Evolutionary conservation across 768 basidiomycete genomes (phyloP).

Genomic region (Galerina sulciceps): DNA sequence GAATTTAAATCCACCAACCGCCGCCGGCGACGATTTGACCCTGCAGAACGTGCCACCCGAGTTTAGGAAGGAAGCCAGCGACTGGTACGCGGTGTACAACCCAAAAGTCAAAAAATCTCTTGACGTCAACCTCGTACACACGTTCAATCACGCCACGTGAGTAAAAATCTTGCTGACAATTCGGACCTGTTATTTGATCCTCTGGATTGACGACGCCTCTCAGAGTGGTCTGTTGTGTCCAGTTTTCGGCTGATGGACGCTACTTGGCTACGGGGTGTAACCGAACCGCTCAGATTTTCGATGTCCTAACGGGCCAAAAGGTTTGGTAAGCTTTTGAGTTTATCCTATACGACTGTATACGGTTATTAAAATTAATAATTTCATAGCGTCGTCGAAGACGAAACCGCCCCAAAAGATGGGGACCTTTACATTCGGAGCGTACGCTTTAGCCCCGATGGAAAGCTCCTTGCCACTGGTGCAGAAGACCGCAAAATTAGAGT

Average conservation of each 20-base stretch:
- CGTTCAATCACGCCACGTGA: slow-evolving; percentile 83
- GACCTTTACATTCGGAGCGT: slow-evolving; percentile 95
- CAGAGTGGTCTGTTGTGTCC: slow-evolving; percentile 83
- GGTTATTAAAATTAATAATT: slow-evolving; percentile 4
- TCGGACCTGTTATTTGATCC: background rate
- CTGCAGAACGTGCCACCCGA: slow-evolving; percentile 51
- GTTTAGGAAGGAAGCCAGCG: slow-evolving; percentile 67
- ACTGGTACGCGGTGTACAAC: slow-evolving; percentile 90
- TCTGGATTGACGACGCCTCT: background rate
- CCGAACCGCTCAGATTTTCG: slow-evolving; percentile 92
- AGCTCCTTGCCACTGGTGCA: slow-evolving; percentile 91
- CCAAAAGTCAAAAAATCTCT: slow-evolving; percentile 71
- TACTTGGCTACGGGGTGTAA: slow-evolving; percentile 93
- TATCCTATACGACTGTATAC: background rate
- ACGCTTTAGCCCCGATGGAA: slow-evolving; percentile 92
- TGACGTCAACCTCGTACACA: slow-evolving; percentile 79
- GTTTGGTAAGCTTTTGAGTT: slow-evolving; percentile 65
- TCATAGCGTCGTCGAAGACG: slow-evolving; percentile 76
- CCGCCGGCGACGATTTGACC: slow-evolving; percentile 41
- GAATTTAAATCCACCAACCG: slow-evolving; percentile 13
- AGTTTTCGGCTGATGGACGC: slow-evolving; percentile 93
- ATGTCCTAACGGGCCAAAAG: slow-evolving; percentile 85
- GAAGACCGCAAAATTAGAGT: slow-evolving; percentile 94
- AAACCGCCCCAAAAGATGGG: slow-evolving; percentile 69
- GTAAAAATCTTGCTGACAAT: slow-evolving; percentile 14